Conservation (phyloP, 2,329 filamentous ascomycete species). For the Sporothrix mexicana region DNA sequence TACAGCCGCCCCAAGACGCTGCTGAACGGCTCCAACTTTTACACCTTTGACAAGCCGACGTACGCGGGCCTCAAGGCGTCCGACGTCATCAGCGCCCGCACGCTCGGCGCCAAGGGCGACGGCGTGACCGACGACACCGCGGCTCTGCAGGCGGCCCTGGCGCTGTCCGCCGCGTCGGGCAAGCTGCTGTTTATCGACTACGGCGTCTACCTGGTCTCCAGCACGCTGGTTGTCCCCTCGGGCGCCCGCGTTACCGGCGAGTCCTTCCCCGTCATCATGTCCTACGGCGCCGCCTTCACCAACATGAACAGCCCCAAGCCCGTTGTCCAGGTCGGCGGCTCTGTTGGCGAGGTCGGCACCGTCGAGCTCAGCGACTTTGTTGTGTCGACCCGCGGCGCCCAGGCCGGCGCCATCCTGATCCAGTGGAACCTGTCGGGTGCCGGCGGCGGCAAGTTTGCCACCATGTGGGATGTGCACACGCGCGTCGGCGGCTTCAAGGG, state of each 20-base stretch:
- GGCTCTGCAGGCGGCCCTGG: conserved; percentile 64
- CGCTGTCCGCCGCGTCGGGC: conserved; percentile 56
- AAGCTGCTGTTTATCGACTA: conserved; percentile 66
- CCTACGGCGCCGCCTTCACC: conserved; percentile 61
- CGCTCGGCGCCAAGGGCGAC: conserved; percentile 71
- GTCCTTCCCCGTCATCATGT: conserved; percentile 58
- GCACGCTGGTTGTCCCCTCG: conserved; percentile 57
- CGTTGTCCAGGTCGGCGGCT: conserved; percentile 68
- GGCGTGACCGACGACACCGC: conserved; percentile 75
- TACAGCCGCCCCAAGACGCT: conserved; percentile 60
- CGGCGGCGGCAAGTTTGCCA: conserved; percentile 48
- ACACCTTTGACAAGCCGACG: conserved; percentile 76
- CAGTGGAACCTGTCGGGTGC: conserved; percentile 71
- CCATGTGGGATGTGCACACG: conserved; percentile 63
- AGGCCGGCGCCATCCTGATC: conserved; percentile 72
- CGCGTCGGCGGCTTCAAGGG: conserved; percentile 73
- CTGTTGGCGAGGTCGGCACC: conserved; percentile 62
- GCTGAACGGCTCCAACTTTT: conserved; percentile 60
- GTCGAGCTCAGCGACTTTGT: conserved; percentile 74
- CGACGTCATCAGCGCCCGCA: conserved; percentile 71
- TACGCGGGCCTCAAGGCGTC: conserved; percentile 65
- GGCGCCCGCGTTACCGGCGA: conserved; percentile 65
- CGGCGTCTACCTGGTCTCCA: conserved; percentile 65
- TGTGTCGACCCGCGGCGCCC: conserved; percentile 68
- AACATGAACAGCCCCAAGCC: conserved; percentile 66